Percentiles rank a stretch among this genome's conserved stretches.
Conservation (phyloP, 495 filamentous ascomycete genomes). For the Penicillium crystallinum region DNA sequence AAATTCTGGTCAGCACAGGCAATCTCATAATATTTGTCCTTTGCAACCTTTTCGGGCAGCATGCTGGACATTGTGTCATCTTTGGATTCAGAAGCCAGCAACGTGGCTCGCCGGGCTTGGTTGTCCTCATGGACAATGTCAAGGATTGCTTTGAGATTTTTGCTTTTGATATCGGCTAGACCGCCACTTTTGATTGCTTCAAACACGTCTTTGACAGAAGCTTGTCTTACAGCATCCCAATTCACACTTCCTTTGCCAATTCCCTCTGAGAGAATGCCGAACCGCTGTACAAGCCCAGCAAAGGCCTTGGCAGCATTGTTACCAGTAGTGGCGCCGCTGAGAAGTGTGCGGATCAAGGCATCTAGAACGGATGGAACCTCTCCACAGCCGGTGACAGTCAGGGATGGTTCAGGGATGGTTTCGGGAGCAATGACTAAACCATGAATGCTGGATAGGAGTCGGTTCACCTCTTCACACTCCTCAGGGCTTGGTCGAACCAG, state of each 20-base stretch:
- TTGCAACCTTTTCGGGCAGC: conserved; percentile 15
- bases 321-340: conserved; percentile 71
- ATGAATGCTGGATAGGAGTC: conserved; percentile 61
- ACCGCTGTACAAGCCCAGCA: conserved; percentile 61
- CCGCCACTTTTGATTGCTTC: conserved; percentile 72
- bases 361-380: conserved; percentile 92
- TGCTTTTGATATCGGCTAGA: conserved; percentile 61
- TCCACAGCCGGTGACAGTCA: conserved; percentile 80
- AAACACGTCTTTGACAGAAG: conserved; percentile 57
- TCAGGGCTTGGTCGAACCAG: conserved; percentile 61
- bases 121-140: conserved; percentile 74
- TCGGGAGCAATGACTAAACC: conserved; percentile 60
- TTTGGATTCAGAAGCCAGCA: conserved; percentile 14
- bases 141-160: conserved; percentile 74
- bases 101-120: conserved; percentile 39
- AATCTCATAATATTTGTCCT: conserved; percentile 47
- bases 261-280: conserved; percentile 57
- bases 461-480: conserved; percentile 70
- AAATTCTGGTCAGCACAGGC: conserved; percentile 50
- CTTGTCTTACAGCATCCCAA: conserved; percentile 75
- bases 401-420: conserved; percentile 67
- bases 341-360: conserved; percentile 73
- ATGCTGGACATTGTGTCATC: not conserved
- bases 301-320: conserved; percentile 65
- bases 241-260: conserved; percentile 74